phyloP scores from a whole-genome alignment of 495 filamentous ascomycete species.

The Neurospora sp. region DNA sequence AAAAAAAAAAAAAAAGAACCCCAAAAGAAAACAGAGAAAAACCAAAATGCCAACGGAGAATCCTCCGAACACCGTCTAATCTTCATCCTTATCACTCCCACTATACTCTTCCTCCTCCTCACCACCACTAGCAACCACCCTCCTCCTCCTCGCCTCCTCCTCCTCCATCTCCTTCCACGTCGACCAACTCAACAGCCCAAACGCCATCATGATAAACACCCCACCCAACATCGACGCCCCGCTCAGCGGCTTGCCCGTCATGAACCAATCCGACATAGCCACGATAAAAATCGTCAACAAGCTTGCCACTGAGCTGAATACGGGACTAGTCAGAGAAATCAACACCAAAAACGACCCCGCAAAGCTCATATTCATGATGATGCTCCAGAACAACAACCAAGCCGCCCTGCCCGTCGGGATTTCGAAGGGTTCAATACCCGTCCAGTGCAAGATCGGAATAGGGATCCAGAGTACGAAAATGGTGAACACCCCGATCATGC shows the following conservation, averaged over 20 bases:
- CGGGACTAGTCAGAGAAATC: constrained; percentile 85
- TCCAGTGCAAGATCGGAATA: constrained; percentile 68
- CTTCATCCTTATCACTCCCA: not conserved
- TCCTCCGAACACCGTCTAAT: not conserved
- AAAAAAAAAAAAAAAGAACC: not conserved
- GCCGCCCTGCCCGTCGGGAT: constrained; percentile 66
- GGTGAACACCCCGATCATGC: constrained; percentile 75
- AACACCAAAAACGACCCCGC: constrained; percentile 89
- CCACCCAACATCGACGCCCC: constrained; percentile 72
- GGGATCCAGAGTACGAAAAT: constrained; percentile 86
- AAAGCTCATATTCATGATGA: constrained; percentile 78
- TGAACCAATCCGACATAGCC: constrained; percentile 78
- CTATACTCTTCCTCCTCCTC: not conserved
- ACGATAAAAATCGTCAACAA: constrained; percentile 95
- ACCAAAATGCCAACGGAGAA: not conserved
- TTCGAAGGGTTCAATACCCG: constrained; percentile 72
- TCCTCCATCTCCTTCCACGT: constrained; percentile 89
- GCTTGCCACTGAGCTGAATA: constrained; percentile 82
- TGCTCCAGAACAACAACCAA: constrained; percentile 68
- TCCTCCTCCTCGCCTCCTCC: constrained; percentile 53
- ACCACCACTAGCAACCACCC: constrained; percentile 22
- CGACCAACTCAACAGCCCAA: constrained; percentile 76
- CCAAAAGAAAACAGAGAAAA: not conserved
- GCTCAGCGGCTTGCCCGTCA: constrained; percentile 65
- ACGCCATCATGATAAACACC: constrained; percentile 74